A percentile compares a stretch with the other conserved stretches of the same genome.
phyloP scores from a whole-genome alignment of 2,329 filamentous ascomycete species.

The Trichoderma afroharzianum region DNA sequence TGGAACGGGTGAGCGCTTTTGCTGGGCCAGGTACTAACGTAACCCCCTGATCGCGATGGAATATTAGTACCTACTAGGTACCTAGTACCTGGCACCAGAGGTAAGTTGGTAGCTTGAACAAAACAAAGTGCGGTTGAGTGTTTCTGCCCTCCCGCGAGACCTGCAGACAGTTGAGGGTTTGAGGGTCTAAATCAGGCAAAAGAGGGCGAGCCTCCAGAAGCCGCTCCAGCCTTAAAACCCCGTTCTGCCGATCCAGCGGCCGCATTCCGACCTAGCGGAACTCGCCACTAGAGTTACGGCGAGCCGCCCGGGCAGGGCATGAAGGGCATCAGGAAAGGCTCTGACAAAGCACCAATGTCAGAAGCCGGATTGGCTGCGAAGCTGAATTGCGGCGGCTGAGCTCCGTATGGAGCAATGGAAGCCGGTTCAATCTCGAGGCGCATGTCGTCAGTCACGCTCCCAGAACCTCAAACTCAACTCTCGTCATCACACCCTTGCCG shows the following conservation, averaged over 20 bases:
- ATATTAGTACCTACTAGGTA: too few species aligned
- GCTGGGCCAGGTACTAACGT: not conserved
- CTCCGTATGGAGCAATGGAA: not conserved
- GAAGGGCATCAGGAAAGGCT: not conserved
- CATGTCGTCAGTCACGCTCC: not conserved
- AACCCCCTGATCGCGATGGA: not conserved
- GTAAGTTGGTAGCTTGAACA: not conserved
- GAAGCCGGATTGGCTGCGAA: not conserved
- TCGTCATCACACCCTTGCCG: not conserved
- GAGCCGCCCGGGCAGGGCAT: not conserved
- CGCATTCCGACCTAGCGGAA: conserved; percentile 1
- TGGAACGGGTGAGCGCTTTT: not conserved
- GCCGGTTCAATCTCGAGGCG: not conserved
- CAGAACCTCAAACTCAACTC: not conserved
- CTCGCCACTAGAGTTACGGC: conserved; percentile 7
- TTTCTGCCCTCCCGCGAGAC: not conserved
- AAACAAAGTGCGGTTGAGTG: not conserved
- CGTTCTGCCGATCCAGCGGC: not conserved
- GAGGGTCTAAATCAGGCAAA: not conserved
- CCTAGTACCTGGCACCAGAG: not conserved
- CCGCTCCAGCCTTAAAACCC: not conserved
- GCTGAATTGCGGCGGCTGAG: not conserved
- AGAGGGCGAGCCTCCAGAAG: not conserved
- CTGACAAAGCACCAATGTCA: not conserved
- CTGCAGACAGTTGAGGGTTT: not conserved